Base-by-base conservation (phyloP, 2,329 filamentous ascomycete genomes). In the Corinectria fuckeliana region DNA sequence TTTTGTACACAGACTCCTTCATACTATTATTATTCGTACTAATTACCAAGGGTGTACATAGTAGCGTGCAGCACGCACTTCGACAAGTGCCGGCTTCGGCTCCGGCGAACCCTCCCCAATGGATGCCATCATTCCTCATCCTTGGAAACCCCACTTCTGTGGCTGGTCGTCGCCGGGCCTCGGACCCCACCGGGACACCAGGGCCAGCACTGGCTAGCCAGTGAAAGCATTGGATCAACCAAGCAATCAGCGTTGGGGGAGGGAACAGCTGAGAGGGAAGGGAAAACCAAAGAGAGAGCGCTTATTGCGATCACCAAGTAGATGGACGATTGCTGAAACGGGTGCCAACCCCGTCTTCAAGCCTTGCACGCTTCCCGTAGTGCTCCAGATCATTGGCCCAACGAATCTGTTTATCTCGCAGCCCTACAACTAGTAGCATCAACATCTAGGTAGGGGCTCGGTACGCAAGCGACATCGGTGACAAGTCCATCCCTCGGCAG, bases 401-500 rank as follows among this genome's bases (percentile, higher is more conserved):
- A 53, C 56, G 48, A 36, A 39, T 28, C 21, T 36, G 32, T 48
- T 44, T 44, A 39, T 53, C 42, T 13, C 20, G 39, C 44, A 53
- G 44, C 42, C 34, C 36, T 44, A 47, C 48, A 28, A 52, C 52
- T 57, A 28, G 41, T 49, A 56, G 51, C 30, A 32, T 32, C 32
- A n/a, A 3, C 7, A 58, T 62, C 59, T 63, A n/a, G n/a, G n/a
- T 56, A 38, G 38, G 56, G 20, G 50, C 44, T 58, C 56, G 66
- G 62, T 66, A 65, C 66, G 66, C 64, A 67, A 68, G 66, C 61
- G 64, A 65, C 59, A 61, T 68, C 57, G 62, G 64, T 50, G 26
- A 47, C 58, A 52, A 39, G 30, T 36, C 61, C 61, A 48, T 54
- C 56, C 60, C 67, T 66, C 65, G 66, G 66, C 66, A 69, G 60